phyloP scores from a whole-genome alignment of 495 filamentous ascomycete genomes.

The Letharia lupina region DNA sequence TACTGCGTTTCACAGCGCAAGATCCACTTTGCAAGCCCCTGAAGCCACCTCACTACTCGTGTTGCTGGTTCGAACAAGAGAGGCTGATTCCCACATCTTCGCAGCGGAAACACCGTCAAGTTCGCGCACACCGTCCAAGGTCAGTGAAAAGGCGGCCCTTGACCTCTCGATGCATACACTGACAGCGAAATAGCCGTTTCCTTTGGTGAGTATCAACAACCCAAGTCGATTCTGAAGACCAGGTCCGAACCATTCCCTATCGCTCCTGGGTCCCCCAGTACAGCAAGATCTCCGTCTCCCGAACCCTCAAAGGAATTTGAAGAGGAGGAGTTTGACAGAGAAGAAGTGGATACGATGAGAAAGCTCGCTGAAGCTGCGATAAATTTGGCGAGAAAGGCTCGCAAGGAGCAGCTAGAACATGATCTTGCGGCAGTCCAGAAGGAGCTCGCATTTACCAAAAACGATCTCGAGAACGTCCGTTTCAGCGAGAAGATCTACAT shows the following conservation, averaged over 20 bases:
- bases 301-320: not conserved
- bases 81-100: not conserved
- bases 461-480: not conserved
- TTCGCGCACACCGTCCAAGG: not conserved
- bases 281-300: not conserved
- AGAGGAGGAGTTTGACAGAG: not conserved
- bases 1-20: not conserved
- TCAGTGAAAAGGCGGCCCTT: not conserved
- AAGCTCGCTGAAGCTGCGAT: not conserved
- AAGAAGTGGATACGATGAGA: not conserved
- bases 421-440: not conserved
- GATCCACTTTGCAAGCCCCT: not conserved
- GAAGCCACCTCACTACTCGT: not conserved
- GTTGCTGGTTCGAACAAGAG: not conserved
- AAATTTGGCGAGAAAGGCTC: not conserved
- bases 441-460: not conserved
- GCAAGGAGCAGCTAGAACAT: not conserved
- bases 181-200: not conserved
- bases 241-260: not conserved
- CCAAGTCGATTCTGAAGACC: not conserved
- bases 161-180: not conserved
- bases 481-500: not conserved
- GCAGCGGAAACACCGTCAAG: not conserved
- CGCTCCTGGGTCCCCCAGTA: not conserved
- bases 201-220: not conserved